Conservation (phyloP, 2,329 filamentous ascomycete species). For the Calonectria pauciramosa region DNA sequence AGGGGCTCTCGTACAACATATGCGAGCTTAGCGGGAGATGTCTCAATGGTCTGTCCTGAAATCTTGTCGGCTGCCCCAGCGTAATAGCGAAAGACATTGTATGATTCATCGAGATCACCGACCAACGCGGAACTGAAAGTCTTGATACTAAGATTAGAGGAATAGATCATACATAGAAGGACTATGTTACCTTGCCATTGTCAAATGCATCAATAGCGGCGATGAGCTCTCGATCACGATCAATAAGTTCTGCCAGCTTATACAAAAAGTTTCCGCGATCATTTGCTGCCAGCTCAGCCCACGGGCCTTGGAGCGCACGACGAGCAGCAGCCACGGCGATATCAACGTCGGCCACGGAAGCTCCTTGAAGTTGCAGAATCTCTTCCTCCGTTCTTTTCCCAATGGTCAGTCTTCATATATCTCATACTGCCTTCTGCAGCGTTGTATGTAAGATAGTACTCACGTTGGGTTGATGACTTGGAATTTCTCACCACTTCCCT, state of each 20-base stretch:
- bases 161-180: neutral
- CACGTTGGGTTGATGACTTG: constrained; percentile 38
- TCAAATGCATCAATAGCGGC: constrained; percentile 26
- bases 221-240: constrained; percentile 27
- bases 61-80: constrained; percentile 80
- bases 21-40: constrained; percentile 72
- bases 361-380: constrained; percentile 20
- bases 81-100: constrained; percentile 72
- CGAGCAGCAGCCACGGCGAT: constrained; percentile 24
- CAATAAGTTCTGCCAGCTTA: constrained; percentile 27
- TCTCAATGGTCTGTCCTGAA: constrained; percentile 76
- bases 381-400: constrained; percentile 23
- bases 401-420: neutral
- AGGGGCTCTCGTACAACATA: constrained; percentile 78
- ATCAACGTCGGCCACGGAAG: constrained; percentile 25
- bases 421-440: no score
- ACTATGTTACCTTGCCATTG: constrained; percentile 14
- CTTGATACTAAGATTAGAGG: constrained; percentile 10
- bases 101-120: constrained; percentile 66
- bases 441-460: neutral
- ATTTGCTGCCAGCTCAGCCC: constrained; percentile 25
- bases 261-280: constrained; percentile 23
- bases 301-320: constrained; percentile 25
- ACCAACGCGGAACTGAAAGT: constrained; percentile 57
- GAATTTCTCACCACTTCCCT: constrained; percentile 41